These are phyloP conservation scores for Fusarium setosum DNA, from an alignment of 2,329 filamentous ascomycete genomes.

Conservation along the genomic window DNA sequence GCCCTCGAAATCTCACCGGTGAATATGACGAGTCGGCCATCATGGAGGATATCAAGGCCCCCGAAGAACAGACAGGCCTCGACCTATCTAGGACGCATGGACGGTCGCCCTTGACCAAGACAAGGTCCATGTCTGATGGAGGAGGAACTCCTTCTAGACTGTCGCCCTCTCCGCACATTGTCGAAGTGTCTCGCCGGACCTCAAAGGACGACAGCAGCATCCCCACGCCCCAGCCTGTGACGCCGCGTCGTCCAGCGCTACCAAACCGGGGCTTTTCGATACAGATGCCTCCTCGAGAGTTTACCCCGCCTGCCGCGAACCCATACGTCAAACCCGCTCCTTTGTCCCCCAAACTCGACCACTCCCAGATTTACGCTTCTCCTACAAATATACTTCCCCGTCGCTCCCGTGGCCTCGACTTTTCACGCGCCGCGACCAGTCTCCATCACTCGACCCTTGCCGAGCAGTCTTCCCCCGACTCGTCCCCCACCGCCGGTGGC, in stretches of 20 bases:
- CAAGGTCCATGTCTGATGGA: constrained; percentile 74
- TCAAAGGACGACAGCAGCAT: constrained; percentile 77
- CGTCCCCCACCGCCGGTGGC: constrained; percentile 85
- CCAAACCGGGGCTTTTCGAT: constrained; percentile 68
- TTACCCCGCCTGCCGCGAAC: constrained; percentile 51
- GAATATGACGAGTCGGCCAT: constrained; percentile 49
- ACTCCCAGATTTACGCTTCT: constrained; percentile 85
- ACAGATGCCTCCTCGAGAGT: constrained; percentile 49
- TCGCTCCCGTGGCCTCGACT: constrained; percentile 90
- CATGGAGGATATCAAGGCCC: constrained; percentile 44
- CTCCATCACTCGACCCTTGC: constrained; percentile 95
- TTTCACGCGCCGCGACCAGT: constrained; percentile 91
- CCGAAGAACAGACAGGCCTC: constrained; percentile 25
- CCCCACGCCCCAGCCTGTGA: constrained; percentile 66
- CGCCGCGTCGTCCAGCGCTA: constrained; percentile 76
- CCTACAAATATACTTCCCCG: constrained; percentile 89
- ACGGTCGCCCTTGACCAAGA: constrained; percentile 61
- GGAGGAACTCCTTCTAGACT: constrained; percentile 65
- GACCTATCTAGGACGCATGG: constrained; percentile 27
- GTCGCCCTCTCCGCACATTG: constrained; percentile 68
- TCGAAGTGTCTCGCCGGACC: constrained; percentile 63
- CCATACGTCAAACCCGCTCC: constrained; percentile 69
- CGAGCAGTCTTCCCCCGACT: constrained; percentile 88
- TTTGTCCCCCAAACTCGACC: constrained; percentile 87
- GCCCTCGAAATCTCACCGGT: constrained; percentile 21